These are phyloP conservation scores for Aspergillus avenaceus DNA, from an alignment of 495 filamentous ascomycete genomes.

Conservation along the genomic window DNA sequence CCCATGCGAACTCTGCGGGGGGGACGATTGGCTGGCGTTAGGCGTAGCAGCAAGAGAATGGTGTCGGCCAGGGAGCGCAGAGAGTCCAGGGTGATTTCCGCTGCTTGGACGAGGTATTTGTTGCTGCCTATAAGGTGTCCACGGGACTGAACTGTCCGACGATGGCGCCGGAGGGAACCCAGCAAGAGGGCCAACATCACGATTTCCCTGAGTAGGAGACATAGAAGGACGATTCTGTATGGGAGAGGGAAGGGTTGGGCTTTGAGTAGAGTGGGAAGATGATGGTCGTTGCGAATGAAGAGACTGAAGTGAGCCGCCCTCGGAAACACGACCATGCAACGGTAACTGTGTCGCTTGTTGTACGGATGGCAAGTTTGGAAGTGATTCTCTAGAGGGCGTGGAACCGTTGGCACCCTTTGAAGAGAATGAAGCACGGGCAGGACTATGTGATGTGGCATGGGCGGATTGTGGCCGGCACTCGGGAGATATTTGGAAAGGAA, in stretches of 20 bases:
- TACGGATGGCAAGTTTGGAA: conserved; percentile 27
- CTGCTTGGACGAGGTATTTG: conserved; percentile 28
- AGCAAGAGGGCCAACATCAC: conserved; percentile 42
- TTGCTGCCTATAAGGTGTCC: conserved; percentile 36
- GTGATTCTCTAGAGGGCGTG: conserved; percentile 21
- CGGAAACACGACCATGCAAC: conserved; percentile 20
- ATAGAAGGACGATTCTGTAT: conserved; percentile 45
- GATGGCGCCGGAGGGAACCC: conserved; percentile 34
- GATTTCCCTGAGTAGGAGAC: conserved; percentile 48
- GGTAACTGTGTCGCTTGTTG: conserved; percentile 31
- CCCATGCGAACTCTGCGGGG: conserved; percentile 48
- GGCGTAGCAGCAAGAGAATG: conserved; percentile 25
- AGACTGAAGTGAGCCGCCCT: conserved; percentile 28
- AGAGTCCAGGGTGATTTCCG: conserved; percentile 28
- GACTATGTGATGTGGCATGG: conserved; percentile 27
- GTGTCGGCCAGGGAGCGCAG: conserved; percentile 23
- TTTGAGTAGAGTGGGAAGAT: conserved; percentile 42
- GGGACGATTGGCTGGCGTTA: conserved; percentile 36
- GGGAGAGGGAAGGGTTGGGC: conserved; percentile 32
- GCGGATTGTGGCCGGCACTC: conserved; percentile 34
- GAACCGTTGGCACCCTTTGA: conserved; percentile 31
- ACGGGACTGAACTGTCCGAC: conserved; percentile 26
- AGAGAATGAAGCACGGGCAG: conserved; percentile 34
- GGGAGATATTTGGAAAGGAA: conserved; percentile 35
- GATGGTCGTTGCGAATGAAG: conserved; percentile 39